A percentile compares a stretch with the other conserved stretches of the same genome.
These are phyloP conservation scores for Candida manassasensis DNA, from an alignment of 805 yeast species.

Conservation along the genomic window DNA sequence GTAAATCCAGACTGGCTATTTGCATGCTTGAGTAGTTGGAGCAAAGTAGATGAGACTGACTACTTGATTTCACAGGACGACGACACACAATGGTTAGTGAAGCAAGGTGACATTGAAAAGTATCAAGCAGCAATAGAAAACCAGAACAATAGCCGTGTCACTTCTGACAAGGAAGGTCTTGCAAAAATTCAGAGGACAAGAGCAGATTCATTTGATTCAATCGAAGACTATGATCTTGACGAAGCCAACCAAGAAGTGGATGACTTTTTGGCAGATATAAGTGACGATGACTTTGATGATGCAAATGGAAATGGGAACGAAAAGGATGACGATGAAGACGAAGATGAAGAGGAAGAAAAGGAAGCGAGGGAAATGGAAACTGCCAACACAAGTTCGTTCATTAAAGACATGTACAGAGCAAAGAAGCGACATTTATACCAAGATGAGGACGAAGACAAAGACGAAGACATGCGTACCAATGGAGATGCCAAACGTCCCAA, in stretches of 20 bases:
- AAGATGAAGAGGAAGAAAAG: constrained; percentile 16
- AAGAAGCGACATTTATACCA: constrained; percentile 14
- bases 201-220: constrained; percentile 27
- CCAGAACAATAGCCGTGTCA: constrained; percentile 16
- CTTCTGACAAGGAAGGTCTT: no score
- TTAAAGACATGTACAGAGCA: constrained; percentile 19
- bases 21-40: constrained; percentile 79
- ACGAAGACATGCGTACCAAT: constrained; percentile 14
- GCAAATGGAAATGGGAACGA: constrained; percentile 14
- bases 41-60: constrained; percentile 55
- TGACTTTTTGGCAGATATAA: constrained; percentile 44
- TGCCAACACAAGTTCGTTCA: constrained; percentile 19
- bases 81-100: constrained; percentile 39
- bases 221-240: constrained; percentile 36
- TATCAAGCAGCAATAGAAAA: constrained; percentile 31
- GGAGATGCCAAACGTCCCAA: constrained; percentile 1
- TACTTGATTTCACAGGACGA: constrained; percentile 52
- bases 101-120: constrained; percentile 42
- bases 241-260: constrained; percentile 43
- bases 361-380: constrained; percentile 7
- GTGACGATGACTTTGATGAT: constrained; percentile 26
- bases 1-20: constrained; percentile 93
- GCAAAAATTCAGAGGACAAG: no score
- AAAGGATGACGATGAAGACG: constrained; percentile 23
- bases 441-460: constrained; percentile 17